Percentiles rank a stretch among this genome's conserved stretches.
These are phyloP conservation scores for Cajanus cajan DNA, from an alignment of 306 rosid species.

Conservation along the genomic window DNA sequence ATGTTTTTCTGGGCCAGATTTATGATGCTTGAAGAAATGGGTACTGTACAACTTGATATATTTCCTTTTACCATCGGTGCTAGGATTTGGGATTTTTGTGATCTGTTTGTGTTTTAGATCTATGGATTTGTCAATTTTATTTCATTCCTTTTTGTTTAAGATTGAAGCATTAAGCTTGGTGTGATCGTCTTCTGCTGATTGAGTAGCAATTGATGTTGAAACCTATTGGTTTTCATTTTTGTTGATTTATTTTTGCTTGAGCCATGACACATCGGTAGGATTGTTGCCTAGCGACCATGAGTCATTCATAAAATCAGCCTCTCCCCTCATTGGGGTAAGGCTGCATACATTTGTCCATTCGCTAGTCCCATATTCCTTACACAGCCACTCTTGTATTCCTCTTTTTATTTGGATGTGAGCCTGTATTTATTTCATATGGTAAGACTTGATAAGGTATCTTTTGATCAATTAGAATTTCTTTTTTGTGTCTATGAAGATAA, in stretches of 20 bases:
- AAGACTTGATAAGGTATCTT: background rate
- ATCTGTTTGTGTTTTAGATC: constrained; percentile 17
- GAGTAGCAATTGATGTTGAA: constrained; percentile 14
- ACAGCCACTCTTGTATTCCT: background rate
- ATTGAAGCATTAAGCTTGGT: constrained; percentile 10
- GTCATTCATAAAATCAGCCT: background rate
- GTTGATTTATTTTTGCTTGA: background rate
- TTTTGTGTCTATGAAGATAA: constrained; percentile 7
- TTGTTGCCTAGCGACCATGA: background rate
- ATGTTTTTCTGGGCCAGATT: background rate
- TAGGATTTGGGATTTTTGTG: background rate
- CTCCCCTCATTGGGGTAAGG: background rate
- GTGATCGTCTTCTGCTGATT: constrained; percentile 4
- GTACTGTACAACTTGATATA: constrained; percentile 18
- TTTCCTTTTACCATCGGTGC: background rate
- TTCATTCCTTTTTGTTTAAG: constrained; percentile 2
- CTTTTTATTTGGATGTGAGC: background rate
- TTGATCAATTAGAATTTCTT: background rate
- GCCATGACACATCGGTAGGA: background rate
- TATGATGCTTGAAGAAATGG: background rate
- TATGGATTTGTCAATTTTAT: constrained; percentile 16
- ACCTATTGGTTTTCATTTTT: background rate
- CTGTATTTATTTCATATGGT: background rate
- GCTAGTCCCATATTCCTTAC: background rate
- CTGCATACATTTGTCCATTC: background rate